phyloP scores from a whole-genome alignment of 163 green algal genomes.

The Chlamydomonas reinhardtii region DNA sequence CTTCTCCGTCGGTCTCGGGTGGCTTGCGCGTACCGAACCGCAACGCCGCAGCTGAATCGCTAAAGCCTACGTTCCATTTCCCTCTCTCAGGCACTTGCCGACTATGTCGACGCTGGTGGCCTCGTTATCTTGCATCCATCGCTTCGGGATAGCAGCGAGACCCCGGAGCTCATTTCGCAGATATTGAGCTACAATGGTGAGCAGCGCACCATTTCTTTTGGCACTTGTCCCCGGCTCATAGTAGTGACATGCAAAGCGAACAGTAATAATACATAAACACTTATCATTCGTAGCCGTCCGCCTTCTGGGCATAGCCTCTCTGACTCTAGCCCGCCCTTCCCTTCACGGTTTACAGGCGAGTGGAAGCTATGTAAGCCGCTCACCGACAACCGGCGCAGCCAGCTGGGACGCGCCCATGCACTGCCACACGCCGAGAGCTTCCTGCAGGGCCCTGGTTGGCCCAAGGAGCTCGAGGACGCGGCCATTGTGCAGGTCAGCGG shows the following conservation, averaged over 20 bases:
- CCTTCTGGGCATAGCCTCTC: not conserved
- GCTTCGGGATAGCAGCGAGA: not conserved
- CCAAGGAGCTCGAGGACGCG: not conserved
- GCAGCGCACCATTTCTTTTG: too few relatives aligned
- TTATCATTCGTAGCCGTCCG: not conserved
- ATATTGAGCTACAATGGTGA: not conserved
- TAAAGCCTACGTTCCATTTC: too few relatives aligned
- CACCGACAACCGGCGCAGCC: not conserved
- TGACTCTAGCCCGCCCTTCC: not conserved
- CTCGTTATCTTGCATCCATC: constrained; percentile 12
- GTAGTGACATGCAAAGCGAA: too few relatives aligned
- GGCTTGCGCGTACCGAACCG: too few relatives aligned
- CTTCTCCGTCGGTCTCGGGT: too few relatives aligned
- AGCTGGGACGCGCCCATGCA: not conserved
- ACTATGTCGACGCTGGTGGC: not conserved
- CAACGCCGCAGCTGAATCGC: too few relatives aligned
- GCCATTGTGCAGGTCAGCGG: not conserved
- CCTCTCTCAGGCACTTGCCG: not conserved
- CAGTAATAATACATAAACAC: too few relatives aligned
- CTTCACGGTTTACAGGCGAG: not conserved
- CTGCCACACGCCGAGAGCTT: not conserved
- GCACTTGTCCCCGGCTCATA: too few relatives aligned
- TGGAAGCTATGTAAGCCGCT: not conserved
- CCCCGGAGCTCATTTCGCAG: not conserved
- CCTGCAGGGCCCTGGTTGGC: not conserved